These are phyloP conservation scores for Wickerhamiella domercqiae DNA, from an alignment of 805 yeast genomes.

Conservation along the genomic window DNA sequence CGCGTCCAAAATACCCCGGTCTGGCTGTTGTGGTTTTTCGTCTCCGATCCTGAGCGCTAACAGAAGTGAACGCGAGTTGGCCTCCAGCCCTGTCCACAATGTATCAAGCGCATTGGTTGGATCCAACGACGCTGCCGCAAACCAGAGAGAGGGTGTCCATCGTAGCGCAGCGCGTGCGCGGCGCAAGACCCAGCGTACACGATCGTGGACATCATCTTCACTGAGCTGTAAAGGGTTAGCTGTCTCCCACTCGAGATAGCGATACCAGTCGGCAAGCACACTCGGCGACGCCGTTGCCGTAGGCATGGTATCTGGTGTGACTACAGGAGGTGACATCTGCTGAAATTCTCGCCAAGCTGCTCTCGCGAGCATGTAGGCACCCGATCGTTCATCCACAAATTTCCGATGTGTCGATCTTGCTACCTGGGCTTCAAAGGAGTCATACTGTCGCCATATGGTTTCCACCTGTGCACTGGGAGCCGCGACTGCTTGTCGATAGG, in stretches of 20 bases:
- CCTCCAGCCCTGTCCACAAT: conserved; percentile 37
- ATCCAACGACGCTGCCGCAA: conserved; percentile 27
- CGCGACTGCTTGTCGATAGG: conserved; percentile 52
- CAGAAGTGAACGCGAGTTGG: conserved; percentile 58
- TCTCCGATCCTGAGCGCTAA: too few relatives aligned
- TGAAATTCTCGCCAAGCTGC: conserved; percentile 46
- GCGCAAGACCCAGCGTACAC: conserved; percentile 58
- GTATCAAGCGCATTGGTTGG: conserved; percentile 27
- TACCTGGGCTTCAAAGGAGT: conserved; percentile 65
- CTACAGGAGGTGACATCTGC: neutral
- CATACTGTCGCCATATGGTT: conserved; percentile 64
- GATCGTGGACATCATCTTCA: conserved; percentile 32
- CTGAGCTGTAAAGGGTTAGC: conserved; percentile 49
- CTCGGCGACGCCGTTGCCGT: conserved; percentile 3
- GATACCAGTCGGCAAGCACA: conserved; percentile 10
- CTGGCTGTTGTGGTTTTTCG: too few relatives aligned
- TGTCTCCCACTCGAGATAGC: conserved; percentile 48
- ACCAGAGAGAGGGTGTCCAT: conserved; percentile 67
- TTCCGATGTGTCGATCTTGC: conserved; percentile 69
- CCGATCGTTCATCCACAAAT: conserved; percentile 65
- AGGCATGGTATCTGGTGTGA: conserved; percentile 29
- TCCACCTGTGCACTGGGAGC: conserved; percentile 69
- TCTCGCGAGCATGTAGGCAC: conserved; percentile 76
- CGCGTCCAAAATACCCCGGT: too few relatives aligned
- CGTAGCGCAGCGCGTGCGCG: conserved; percentile 49